phyloP scores from a whole-genome alignment of 768 basidiomycete species.

The Boletus sp. region DNA sequence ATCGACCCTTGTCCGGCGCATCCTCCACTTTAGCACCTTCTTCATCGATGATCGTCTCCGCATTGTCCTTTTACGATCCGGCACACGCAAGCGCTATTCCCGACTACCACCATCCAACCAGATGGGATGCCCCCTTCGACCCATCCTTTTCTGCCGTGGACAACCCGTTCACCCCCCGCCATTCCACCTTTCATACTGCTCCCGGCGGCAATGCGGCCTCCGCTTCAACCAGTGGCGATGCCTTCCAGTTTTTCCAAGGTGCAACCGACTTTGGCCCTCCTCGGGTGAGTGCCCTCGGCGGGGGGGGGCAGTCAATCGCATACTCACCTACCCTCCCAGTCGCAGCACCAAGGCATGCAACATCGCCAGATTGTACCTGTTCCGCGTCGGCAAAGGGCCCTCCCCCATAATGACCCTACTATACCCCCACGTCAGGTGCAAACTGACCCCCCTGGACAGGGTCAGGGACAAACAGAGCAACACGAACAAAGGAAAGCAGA shows the following conservation, averaged over 20 bases:
- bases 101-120: slow-evolving; percentile 44
- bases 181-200: not conserved
- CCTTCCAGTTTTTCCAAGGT: not conserved
- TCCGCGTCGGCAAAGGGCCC: slow-evolving; percentile 2
- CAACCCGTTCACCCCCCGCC: not conserved
- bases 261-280: not conserved
- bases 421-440: not conserved
- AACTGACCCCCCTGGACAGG: not conserved
- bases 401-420: not conserved
- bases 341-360: slow-evolving; percentile 1
- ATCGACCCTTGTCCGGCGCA: not conserved
- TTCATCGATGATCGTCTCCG: slow-evolving; percentile 50
- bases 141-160: slow-evolving; percentile 6
- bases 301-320: not conserved
- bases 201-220: not conserved
- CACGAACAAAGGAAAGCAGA: slow-evolving; percentile 1
- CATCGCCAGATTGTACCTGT: slow-evolving; percentile 12
- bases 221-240: not conserved
- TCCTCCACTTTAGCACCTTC: slow-evolving; percentile 2
- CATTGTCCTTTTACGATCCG: slow-evolving; percentile 53
- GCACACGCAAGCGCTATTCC: slow-evolving; percentile 33
- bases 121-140: slow-evolving; percentile 19
- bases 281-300: not conserved
- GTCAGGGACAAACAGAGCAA: not conserved
- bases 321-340: not conserved